These are phyloP conservation scores for Raffaelea albimanens DNA, from an alignment of 2,329 filamentous ascomycete genomes.

Conservation along the genomic window DNA sequence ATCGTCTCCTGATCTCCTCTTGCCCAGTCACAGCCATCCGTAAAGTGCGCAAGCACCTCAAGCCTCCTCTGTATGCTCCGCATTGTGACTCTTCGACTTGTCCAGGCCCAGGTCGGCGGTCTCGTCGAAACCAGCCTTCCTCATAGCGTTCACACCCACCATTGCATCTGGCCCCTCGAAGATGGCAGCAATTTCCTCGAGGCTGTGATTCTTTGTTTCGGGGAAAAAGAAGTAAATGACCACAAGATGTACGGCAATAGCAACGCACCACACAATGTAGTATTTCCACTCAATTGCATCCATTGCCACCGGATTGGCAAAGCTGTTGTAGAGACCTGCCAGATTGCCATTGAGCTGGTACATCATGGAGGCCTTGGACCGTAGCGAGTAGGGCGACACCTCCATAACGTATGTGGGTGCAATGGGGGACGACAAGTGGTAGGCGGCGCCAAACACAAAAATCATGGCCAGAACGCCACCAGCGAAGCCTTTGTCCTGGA, in stretches of 20 bases:
- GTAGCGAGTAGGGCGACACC: conserved; percentile 4
- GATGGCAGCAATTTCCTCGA: conserved; percentile 11
- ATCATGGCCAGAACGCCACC: conserved; percentile 35
- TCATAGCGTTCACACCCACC: too few species aligned
- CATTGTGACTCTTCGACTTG: too few species aligned
- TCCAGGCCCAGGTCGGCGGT: too few species aligned
- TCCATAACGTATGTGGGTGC: conserved; percentile 16
- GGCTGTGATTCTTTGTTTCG: conserved; percentile 10
- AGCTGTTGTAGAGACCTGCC: conserved; percentile 48
- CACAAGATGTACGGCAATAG: conserved; percentile 31
- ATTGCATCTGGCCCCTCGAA: conserved; percentile 25
- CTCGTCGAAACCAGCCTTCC: too few species aligned
- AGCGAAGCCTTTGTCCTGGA: neutral
- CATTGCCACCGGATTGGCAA: conserved; percentile 18
- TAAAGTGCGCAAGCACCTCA: too few species aligned
- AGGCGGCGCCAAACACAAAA: conserved; percentile 42
- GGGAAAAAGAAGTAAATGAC: conserved; percentile 25
- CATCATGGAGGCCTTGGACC: too few species aligned
- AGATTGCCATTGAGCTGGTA: conserved; percentile 28
- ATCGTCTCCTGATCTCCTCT: too few species aligned
- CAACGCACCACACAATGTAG: conserved; percentile 39
- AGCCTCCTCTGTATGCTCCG: too few species aligned
- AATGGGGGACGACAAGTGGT: conserved; percentile 12
- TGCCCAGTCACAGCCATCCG: too few species aligned
- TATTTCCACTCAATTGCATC: neutral